Conservation (phyloP, 495 filamentous ascomycete species). For the Echria macrotheca region DNA sequence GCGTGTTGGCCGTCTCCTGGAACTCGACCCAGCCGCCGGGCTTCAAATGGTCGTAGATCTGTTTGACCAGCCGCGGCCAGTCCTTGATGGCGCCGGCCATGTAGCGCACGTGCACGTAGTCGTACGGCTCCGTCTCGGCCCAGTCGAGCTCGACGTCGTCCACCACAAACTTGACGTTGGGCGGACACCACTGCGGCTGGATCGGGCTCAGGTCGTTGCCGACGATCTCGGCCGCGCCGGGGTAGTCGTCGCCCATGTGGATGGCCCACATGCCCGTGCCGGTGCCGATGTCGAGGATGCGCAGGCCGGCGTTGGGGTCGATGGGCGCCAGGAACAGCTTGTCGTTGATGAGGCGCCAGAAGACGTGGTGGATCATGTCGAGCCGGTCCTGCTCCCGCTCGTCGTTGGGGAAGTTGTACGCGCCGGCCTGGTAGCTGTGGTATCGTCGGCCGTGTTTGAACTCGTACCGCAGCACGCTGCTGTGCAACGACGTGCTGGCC, state of each 20-base stretch:
- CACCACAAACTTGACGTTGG: constrained; percentile 49
- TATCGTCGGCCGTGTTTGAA: constrained; percentile 43
- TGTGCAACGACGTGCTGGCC: constrained; percentile 36
- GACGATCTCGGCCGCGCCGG: constrained; percentile 25
- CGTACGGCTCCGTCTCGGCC: constrained; percentile 44
- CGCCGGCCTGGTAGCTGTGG: constrained; percentile 47
- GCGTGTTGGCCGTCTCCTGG: constrained; percentile 38
- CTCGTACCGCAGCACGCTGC: constrained; percentile 45
- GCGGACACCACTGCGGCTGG: constrained; percentile 50
- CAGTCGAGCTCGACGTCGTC: constrained; percentile 52
- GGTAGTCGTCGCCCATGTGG: constrained; percentile 21
- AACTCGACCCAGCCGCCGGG: constrained; percentile 50
- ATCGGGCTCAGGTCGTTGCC: constrained; percentile 50
- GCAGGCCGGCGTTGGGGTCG: constrained; percentile 16
- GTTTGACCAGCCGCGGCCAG: constrained; percentile 39
- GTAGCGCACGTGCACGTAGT: constrained; percentile 50
- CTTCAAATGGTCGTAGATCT: constrained; percentile 40
- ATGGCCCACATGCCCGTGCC: constrained; percentile 25
- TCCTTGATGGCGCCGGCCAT: constrained; percentile 47
- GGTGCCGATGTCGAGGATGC: constrained; percentile 22
- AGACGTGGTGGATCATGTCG: constrained; percentile 59
- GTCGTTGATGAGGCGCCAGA: constrained; percentile 31
- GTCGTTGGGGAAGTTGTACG: constrained; percentile 53
- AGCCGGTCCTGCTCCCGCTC: constrained; percentile 61
- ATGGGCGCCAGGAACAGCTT: constrained; percentile 32